A percentile compares a stretch with the other conserved stretches of the same genome.
phyloP scores from a whole-genome alignment of 257 asterid species.

The Solanum stenotomum region DNA sequence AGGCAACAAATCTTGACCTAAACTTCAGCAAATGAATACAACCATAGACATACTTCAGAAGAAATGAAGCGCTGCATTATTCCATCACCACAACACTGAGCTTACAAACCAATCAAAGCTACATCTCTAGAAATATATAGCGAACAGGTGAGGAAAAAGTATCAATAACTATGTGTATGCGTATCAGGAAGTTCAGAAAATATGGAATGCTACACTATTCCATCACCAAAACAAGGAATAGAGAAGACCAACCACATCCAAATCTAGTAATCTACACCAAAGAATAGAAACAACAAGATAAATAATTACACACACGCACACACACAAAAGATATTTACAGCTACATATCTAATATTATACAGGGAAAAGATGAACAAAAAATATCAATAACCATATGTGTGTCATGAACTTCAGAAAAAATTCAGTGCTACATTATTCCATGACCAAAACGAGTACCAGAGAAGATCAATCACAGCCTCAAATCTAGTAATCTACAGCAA shows the following conservation, averaged over 20 bases:
- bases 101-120: neutral
- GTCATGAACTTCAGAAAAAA: neutral
- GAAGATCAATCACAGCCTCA: neutral
- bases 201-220: neutral
- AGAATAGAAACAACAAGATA: neutral
- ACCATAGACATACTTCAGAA: neutral
- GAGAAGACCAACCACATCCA: neutral
- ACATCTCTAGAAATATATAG: neutral
- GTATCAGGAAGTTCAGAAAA: neutral
- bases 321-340: neutral
- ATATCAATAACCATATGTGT: neutral
- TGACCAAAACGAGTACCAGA: neutral
- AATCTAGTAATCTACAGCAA: neutral
- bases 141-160: neutral
- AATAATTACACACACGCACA: neutral
- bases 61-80: neutral
- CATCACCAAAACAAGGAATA: neutral
- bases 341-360: neutral
- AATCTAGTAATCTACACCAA: neutral
- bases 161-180: neutral
- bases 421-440: neutral
- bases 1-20: neutral
- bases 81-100: neutral
- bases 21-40: neutral
- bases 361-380: neutral